Percentiles rank a stretch among this genome's conserved stretches.
Evolutionary conservation across 2,329 filamentous ascomycete genomes (phyloP).

Genomic region (Drechslerella dactyloides): DNA sequence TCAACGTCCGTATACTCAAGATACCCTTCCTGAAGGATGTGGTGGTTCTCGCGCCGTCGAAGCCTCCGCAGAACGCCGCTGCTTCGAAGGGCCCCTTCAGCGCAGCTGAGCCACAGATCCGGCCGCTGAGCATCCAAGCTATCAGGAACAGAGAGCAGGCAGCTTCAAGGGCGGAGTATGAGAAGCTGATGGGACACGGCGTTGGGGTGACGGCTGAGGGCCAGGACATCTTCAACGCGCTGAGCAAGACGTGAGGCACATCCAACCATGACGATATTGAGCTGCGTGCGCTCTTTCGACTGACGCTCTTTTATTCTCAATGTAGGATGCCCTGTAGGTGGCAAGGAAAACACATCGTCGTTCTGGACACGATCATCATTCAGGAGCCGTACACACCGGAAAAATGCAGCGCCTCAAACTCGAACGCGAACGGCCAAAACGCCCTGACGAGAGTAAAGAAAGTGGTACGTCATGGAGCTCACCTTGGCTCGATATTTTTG

Average conservation of each 20-base stretch:
- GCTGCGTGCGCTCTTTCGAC: background rate
- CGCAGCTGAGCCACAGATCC: constrained; percentile 53
- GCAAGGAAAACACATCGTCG: constrained; percentile 55
- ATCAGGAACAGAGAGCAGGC: constrained; percentile 44
- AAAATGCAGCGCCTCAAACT: constrained; percentile 39
- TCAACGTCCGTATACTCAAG: constrained; percentile 54
- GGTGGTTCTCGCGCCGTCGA: constrained; percentile 46
- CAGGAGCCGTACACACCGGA: constrained; percentile 53
- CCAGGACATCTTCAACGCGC: constrained; percentile 55
- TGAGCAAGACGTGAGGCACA: constrained; percentile 52
- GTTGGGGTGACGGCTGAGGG: constrained; percentile 54
- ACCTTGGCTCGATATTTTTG: background rate
- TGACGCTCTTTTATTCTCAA: constrained; percentile 8
- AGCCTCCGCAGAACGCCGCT: constrained; percentile 33
- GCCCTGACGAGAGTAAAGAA: constrained; percentile 54
- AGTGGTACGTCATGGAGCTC: constrained; percentile 52
- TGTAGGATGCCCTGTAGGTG: constrained; percentile 55
- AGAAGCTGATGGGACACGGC: constrained; percentile 51
- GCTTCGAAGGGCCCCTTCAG: constrained; percentile 51
- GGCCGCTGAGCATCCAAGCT: constrained; percentile 48
- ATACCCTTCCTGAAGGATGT: constrained; percentile 55
- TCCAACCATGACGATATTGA: background rate
- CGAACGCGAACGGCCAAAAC: constrained; percentile 48
- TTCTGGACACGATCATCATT: constrained; percentile 53
- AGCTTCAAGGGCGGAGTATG: constrained; percentile 45